These are phyloP conservation scores for Lasiodiplodia gonubiensis DNA, from an alignment of 2,329 filamentous ascomycete genomes.

Conservation along the genomic window DNA sequence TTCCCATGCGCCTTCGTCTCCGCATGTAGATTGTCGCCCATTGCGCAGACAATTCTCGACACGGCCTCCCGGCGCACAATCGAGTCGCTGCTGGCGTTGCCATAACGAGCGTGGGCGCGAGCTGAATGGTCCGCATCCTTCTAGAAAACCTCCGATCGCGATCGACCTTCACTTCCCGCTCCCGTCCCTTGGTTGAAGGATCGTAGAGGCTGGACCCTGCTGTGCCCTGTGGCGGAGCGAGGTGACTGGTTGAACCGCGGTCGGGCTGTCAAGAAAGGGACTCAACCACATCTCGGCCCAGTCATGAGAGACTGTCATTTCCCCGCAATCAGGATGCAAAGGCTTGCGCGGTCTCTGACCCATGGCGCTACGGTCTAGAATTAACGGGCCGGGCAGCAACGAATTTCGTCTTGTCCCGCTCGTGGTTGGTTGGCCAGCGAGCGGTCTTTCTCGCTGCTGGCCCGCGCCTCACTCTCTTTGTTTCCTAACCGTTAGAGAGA, in stretches of 20 bases:
- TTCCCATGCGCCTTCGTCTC: background rate
- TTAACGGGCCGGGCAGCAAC: background rate
- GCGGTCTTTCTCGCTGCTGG: background rate
- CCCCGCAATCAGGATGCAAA: background rate
- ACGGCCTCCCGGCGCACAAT: background rate
- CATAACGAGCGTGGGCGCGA: background rate
- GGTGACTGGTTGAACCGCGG: background rate
- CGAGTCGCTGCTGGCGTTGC: background rate
- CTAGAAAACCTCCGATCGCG: background rate
- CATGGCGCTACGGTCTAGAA: background rate
- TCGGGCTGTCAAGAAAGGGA: background rate
- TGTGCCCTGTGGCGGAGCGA: background rate
- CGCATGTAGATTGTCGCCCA: slow-evolving; percentile 9
- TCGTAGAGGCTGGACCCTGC: background rate
- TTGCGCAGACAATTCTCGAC: background rate
- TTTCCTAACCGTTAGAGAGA: slow-evolving; percentile 10
- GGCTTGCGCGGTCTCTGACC: background rate
- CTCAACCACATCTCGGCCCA: background rate
- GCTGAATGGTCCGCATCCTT: background rate
- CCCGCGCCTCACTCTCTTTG: background rate
- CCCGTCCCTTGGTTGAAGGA: background rate
- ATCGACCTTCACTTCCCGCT: background rate
- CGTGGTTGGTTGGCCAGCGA: background rate
- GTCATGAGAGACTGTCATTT: background rate
- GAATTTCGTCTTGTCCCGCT: background rate